Evolutionary conservation across 176 grass and related monocot species (phyloP), one percentile per base, ranked within the genome.

Genomic region (Oryza meridionalis): DNA sequence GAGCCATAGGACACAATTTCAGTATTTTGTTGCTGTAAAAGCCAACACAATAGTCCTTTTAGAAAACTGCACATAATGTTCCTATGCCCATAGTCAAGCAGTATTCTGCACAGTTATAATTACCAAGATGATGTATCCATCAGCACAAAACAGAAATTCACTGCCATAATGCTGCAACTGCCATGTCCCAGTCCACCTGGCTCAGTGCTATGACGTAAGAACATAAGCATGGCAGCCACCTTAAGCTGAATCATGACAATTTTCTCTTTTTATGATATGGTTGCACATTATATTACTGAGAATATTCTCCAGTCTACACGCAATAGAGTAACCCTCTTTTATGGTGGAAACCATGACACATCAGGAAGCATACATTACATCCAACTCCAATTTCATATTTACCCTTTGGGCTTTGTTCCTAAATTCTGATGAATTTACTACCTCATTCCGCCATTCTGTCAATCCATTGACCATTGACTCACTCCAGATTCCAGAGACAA

Each of bases 401-500:
- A 55, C 3, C 5, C 17, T 55, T 55, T 55, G 51, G 51, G 51
- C 27, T 70, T 83, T 26, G 21, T 1, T 13, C 64, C 31, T 15
- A 76, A 65, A 49, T 70, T 77, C 27, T 12, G 15, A 49, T 8
- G 21, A 17, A 7, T 32, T 40, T 73, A 75, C 43, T 67, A 40
- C 11, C 46, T 67, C 44, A 55, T 15, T 53, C 46, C 21, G 9
- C 51, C 17, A 7, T 55, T 19, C 51, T 55, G 16, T 55, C 19
- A 50, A 55, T 55, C 17, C 51, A 21, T 55, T 55, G 16, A 8
- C 17, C 51, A 51, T 51, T 6, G 49, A 17, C 49, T 50, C 47
- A 50, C 78, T 80, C 19, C 11, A 81, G n/a, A 50, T 44, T 80
- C 19, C 6, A 70, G 33, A 55, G 67, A 70, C 2, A 14, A 37